These are phyloP conservation scores for Rubroboletus satanas DNA, from an alignment of 768 basidiomycete genomes.

Conservation along the genomic window DNA sequence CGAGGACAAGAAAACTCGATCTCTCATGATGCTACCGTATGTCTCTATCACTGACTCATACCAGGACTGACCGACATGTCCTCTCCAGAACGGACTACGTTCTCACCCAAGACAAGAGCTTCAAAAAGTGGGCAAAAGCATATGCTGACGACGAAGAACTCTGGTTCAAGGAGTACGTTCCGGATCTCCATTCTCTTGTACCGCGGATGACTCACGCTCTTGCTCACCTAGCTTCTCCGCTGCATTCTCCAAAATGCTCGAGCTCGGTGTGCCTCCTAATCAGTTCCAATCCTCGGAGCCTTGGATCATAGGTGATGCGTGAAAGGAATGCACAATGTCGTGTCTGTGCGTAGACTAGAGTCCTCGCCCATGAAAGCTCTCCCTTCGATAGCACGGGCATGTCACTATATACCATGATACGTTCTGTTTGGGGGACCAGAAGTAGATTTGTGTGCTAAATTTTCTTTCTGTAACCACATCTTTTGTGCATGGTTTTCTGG, in stretches of 20 bases:
- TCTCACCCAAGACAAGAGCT: conserved; percentile 83
- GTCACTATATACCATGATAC: background rate
- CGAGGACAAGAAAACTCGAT: conserved; percentile 84
- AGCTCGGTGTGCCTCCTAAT: conserved; percentile 84
- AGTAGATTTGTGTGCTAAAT: background rate
- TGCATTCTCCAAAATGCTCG: conserved; percentile 75
- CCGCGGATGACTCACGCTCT: background rate
- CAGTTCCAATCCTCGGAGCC: conserved; percentile 74
- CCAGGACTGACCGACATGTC: background rate
- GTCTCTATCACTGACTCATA: conserved; percentile 26
- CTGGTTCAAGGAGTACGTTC: conserved; percentile 90
- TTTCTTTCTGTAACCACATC: background rate
- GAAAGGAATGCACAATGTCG: conserved; percentile 24
- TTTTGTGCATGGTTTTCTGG: too few species aligned
- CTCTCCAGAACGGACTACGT: conserved; percentile 75
- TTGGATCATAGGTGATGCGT: conserved; percentile 55
- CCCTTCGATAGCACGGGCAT: background rate
- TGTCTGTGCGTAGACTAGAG: background rate
- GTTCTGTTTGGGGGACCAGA: background rate
- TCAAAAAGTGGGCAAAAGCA: conserved; percentile 82
- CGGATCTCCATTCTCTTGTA: background rate
- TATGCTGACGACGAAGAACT: conserved; percentile 83
- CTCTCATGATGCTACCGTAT: conserved; percentile 94
- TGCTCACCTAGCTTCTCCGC: conserved; percentile 64
- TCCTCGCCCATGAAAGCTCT: too few species aligned